phyloP scores from a whole-genome alignment of 2,329 filamentous ascomycete genomes.

The Calonectria montana region DNA sequence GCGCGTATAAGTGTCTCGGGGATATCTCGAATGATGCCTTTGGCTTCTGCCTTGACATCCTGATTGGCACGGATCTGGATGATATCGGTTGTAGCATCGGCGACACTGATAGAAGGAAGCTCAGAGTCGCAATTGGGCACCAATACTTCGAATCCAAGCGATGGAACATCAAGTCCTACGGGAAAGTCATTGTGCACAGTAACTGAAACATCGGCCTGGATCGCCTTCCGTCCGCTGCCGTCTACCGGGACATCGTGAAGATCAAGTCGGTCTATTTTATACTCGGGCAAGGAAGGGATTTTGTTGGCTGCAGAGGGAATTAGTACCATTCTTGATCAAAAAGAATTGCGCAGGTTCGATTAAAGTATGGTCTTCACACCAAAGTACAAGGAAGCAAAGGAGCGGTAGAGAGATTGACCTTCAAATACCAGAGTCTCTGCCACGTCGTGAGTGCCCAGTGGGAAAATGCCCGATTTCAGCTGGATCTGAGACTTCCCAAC shows the following conservation, averaged over 20 bases:
- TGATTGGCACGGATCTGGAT: constrained; percentile 76
- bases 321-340: constrained; percentile 41
- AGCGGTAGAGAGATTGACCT: constrained; percentile 80
- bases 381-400: constrained; percentile 70
- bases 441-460: constrained; percentile 81
- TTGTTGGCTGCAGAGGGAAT: constrained; percentile 66
- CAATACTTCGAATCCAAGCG: constrained; percentile 85
- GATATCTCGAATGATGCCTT: constrained; percentile 78
- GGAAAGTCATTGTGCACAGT: constrained; percentile 81
- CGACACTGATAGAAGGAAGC: constrained; percentile 82
- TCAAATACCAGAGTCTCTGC: constrained; percentile 82
- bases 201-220: constrained; percentile 84
- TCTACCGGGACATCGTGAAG: constrained; percentile 76
- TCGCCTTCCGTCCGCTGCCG: constrained; percentile 66
- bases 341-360: constrained; percentile 38
- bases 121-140: constrained; percentile 82
- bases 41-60: constrained; percentile 75
- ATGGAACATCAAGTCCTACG: constrained; percentile 79
- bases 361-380: constrained; percentile 65
- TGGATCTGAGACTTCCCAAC: constrained; percentile 78
- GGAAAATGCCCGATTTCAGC: constrained; percentile 83
- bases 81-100: constrained; percentile 76
- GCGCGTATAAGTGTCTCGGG: constrained; percentile 77
- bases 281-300: constrained; percentile 81
- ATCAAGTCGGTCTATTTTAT: constrained; percentile 84